Evolutionary conservation across 2,329 filamentous ascomycete genomes (phyloP).

Genomic region (Arthrobotrys sinensis): DNA sequence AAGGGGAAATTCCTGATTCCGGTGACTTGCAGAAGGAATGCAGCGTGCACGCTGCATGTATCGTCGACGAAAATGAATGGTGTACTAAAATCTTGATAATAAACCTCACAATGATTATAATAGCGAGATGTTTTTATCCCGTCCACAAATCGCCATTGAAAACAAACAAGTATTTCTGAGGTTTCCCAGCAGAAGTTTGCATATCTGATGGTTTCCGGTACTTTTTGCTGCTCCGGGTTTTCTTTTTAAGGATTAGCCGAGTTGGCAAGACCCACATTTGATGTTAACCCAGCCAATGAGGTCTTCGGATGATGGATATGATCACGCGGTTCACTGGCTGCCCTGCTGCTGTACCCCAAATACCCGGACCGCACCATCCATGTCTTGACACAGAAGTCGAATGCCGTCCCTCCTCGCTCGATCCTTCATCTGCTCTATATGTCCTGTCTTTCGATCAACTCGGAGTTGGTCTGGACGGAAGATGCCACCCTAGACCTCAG

Average conservation of each 20-base stretch:
- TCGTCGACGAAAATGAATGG: slow-evolving; percentile 20
- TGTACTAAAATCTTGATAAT: slow-evolving; percentile 38
- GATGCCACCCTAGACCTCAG: slow-evolving; percentile 15
- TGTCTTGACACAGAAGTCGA: slow-evolving; percentile 52
- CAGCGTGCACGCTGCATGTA: slow-evolving; percentile 10
- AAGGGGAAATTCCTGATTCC: slow-evolving; percentile 29
- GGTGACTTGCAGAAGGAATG: slow-evolving; percentile 17
- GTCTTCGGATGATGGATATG: slow-evolving; percentile 57
- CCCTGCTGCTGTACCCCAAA: slow-evolving; percentile 50
- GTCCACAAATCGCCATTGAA: slow-evolving; percentile 8
- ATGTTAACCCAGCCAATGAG: slow-evolving; percentile 45
- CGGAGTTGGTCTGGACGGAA: slow-evolving; percentile 17
- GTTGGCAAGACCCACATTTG: slow-evolving; percentile 29
- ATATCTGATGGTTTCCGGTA: neutral
- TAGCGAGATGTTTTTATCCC: slow-evolving; percentile 9
- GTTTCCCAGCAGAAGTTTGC: neutral
- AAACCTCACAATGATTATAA: slow-evolving; percentile 18
- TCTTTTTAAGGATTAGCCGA: slow-evolving; percentile 57
- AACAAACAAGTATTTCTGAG: neutral
- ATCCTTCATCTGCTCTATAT: slow-evolving; percentile 6
- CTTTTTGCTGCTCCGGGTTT: slow-evolving; percentile 2
- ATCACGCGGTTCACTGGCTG: slow-evolving; percentile 52
- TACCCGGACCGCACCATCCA: slow-evolving; percentile 59
- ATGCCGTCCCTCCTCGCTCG: slow-evolving; percentile 14
- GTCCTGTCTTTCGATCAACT: neutral